Percentiles rank a stretch among this genome's conserved stretches.
Conservation (phyloP, 305 asterid genomes). For the Fraxinus paxiana region DNA sequence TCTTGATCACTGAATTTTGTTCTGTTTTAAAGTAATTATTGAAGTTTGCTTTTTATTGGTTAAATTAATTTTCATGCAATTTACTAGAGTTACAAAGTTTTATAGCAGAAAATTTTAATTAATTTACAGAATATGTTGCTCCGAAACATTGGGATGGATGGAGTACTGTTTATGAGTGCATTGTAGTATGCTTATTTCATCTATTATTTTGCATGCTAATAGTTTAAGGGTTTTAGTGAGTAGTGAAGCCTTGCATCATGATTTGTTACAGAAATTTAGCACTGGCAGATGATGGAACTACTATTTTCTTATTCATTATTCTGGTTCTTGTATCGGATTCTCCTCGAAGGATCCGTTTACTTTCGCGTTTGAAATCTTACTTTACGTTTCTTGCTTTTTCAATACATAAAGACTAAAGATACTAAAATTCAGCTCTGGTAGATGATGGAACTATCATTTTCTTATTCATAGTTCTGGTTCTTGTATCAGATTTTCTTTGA, state of each 20-base stretch:
- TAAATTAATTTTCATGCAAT: not conserved
- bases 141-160: not conserved
- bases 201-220: not conserved
- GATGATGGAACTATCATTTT: not conserved
- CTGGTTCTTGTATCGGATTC: not conserved
- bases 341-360: not conserved
- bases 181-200: not conserved
- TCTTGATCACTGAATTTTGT: not conserved
- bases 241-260: not conserved
- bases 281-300: not conserved
- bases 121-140: not conserved
- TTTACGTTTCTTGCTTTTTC: not conserved
- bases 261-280: not conserved
- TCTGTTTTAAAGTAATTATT: not conserved
- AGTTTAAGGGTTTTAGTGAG: not conserved
- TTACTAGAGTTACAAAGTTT: not conserved
- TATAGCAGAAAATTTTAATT: not conserved
- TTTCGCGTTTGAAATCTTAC: not conserved
- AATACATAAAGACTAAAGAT: not conserved
- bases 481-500: not conserved
- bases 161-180: too few species aligned
- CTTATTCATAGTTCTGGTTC: not conserved
- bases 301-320: not conserved
- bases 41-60: not conserved
- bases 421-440: not conserved